Evolutionary conservation across 2,329 filamentous ascomycete genomes (phyloP).

Genomic region (Trichophyton verrucosum): DNA sequence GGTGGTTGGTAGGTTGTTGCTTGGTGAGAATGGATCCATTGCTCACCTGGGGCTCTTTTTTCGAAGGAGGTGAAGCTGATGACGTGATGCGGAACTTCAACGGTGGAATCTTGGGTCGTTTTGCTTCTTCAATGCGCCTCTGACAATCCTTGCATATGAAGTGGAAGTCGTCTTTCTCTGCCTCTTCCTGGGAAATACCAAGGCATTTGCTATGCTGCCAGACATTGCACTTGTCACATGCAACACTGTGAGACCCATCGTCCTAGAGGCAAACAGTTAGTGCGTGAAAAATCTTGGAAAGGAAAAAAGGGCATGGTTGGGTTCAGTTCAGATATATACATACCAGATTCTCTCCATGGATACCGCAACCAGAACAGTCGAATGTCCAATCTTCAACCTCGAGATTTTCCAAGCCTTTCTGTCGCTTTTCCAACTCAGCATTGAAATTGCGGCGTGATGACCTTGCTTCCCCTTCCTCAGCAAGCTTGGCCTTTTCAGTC

Average conservation of each 20-base stretch:
- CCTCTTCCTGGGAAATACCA: constrained; percentile 62
- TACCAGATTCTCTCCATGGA: constrained; percentile 68
- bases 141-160: constrained; percentile 74
- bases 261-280: constrained; percentile 40
- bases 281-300: background rate
- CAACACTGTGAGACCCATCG: constrained; percentile 84
- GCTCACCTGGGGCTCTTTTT: constrained; percentile 3
- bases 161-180: constrained; percentile 73
- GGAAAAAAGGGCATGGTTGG: background rate
- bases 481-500: constrained; percentile 58
- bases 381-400: constrained; percentile 80
- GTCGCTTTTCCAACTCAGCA: constrained; percentile 66
- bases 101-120: constrained; percentile 49
- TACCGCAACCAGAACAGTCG: constrained; percentile 76
- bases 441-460: constrained; percentile 70
- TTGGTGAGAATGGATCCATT: background rate
- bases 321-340: constrained; percentile 18
- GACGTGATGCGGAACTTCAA: constrained; percentile 46
- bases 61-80: constrained; percentile 36
- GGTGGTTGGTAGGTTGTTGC: background rate
- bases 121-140: constrained; percentile 51
- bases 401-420: constrained; percentile 62
- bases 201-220: constrained; percentile 97
- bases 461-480: constrained; percentile 45
- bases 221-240: constrained; percentile 84